Conservation (phyloP, 2,329 filamentous ascomycete genomes). For the Calonectria pseudoturangicola region DNA sequence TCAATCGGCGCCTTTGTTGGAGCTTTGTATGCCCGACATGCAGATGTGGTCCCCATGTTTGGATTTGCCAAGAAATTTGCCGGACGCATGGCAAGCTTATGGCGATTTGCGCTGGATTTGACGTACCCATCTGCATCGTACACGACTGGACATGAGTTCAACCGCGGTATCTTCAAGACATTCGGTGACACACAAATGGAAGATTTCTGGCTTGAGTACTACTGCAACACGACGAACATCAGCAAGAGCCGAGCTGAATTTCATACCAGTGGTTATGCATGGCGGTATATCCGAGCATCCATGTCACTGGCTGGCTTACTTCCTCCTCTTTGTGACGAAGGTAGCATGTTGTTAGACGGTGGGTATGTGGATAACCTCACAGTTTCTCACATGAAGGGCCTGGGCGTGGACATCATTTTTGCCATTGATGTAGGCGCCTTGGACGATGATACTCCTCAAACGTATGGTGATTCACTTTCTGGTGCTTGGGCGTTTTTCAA, state of each 20-base stretch:
- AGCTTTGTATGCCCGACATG: conserved; percentile 94
- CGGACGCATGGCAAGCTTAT: conserved; percentile 98
- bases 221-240: conserved; percentile 99
- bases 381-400: conserved; percentile 95
- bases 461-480: conserved; percentile 94
- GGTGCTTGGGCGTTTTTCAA: conserved; percentile 97
- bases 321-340: conserved; percentile 96
- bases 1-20: conserved; percentile 98
- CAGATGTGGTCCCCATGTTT: conserved; percentile 97
- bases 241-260: conserved; percentile 94
- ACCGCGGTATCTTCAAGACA: conserved; percentile 98
- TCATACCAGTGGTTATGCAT: conserved; percentile 96
- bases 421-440: conserved; percentile 95
- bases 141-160: conserved; percentile 99
- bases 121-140: conserved; percentile 98
- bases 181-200: conserved; percentile 98
- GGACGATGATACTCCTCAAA: conserved; percentile 93
- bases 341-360: conserved; percentile 96
- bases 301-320: conserved; percentile 97
- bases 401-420: conserved; percentile 95
- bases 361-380: conserved; percentile 98
- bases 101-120: conserved; percentile 96
- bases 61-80: conserved; percentile 98
- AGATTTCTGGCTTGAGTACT: conserved; percentile 99
- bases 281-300: conserved; percentile 96